Base-by-base conservation (phyloP, 208 protist genomes). In the Wallacemonas rigidus region DNA sequence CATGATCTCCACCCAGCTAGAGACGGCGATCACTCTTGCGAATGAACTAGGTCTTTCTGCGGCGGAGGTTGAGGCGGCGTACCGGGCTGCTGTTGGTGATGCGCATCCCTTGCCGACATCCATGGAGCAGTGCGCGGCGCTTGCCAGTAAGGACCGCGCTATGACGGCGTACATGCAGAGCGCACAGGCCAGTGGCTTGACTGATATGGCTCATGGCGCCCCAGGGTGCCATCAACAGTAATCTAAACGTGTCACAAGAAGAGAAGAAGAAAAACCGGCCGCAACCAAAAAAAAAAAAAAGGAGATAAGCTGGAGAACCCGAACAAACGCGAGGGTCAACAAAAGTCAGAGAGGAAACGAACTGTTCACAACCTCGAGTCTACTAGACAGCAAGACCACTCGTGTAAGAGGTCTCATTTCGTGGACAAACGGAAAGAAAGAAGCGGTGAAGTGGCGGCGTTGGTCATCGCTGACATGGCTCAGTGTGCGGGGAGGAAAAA, bases 1-100 rank as follows among this genome's bases (percentile, higher is more conserved):
- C 45, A 71, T 80, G 62, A 8, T 83, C 14, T 48, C 68, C 38
- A 79, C 58, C 3, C 72, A 80, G 56, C 36, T 83, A 14, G 69
- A 83, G 39, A 39, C 62, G 35, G 74, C 78, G 44, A 70, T 80
- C 43, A 73, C 63, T 5, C 48, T 83, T 0, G 78, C 43, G 26
- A 48, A 12, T 8, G 63, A 75, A 5, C 54, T 80, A 0, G 70
- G 63, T 35, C 65, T 80, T 26, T 60, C 70, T 12, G 35, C 15
- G 15, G 39, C 45, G n/a, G 70, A 80, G 8, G 54, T 80, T 44
- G 38, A 75, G 53, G 56, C 38, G 3, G 54, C 55, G 11, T 76
- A 67, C 48, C 35, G 26, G 45, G 50, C 15, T 6, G 72, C 64
- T 9, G 63, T 64, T 7, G 60, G 60, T 9, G 39, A 5, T 3